Evolutionary conservation across 176 grass and related monocot species (phyloP).

Genomic region (Tillandsia leiboldiana): DNA sequence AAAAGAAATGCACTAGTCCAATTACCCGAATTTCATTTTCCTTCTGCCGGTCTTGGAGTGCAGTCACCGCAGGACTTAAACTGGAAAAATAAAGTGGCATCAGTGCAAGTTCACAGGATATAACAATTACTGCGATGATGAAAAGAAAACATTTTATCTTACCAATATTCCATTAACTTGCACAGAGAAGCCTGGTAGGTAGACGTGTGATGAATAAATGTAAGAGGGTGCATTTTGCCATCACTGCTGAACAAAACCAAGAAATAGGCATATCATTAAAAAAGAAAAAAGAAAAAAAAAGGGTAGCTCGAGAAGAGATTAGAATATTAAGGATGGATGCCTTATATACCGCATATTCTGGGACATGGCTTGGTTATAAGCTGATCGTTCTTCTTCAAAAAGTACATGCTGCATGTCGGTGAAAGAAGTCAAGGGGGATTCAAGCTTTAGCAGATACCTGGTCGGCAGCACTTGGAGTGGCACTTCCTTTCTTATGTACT

Average conservation of each 20-base stretch:
- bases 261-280: neutral
- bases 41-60: slow-evolving; percentile 66
- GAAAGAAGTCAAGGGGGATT: slow-evolving; percentile 58
- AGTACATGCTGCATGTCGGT: slow-evolving; percentile 76
- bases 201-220: slow-evolving; percentile 84
- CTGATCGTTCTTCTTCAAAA: slow-evolving; percentile 84
- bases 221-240: slow-evolving; percentile 85
- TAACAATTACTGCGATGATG: slow-evolving; percentile 7
- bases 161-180: slow-evolving; percentile 95
- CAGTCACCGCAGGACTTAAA: slow-evolving; percentile 64
- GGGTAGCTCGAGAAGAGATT: too few species aligned
- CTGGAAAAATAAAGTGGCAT: slow-evolving; percentile 27
- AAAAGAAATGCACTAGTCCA: slow-evolving; percentile 13
- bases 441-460: slow-evolving; percentile 64
- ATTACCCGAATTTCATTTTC: slow-evolving; percentile 94
- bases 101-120: neutral
- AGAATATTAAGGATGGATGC: neutral
- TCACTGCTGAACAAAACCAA: slow-evolving; percentile 37
- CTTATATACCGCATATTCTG: slow-evolving; percentile 53
- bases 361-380: slow-evolving; percentile 92
- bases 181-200: slow-evolving; percentile 89
- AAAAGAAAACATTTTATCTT: slow-evolving; percentile 15
- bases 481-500: slow-evolving; percentile 84
- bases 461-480: slow-evolving; percentile 53
- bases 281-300: neutral